Percentiles rank a stretch among this genome's conserved stretches.
Conservation (phyloP, 768 basidiomycete species). For the Termitomyces eurrhizus region DNA sequence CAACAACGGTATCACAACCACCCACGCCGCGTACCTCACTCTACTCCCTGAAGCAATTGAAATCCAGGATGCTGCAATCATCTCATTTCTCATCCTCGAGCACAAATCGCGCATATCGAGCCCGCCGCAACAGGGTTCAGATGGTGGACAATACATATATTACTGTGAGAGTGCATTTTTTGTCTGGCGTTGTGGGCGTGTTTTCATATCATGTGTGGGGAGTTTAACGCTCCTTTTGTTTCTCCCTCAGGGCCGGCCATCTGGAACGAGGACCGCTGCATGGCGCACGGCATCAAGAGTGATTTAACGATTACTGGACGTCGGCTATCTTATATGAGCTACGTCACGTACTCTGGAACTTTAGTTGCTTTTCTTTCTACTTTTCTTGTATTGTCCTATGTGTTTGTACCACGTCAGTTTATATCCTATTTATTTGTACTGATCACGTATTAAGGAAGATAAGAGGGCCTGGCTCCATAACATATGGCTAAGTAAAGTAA, state of each 20-base stretch:
- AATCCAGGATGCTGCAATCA: conserved; percentile 21
- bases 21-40: conserved; percentile 18
- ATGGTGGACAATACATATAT: conserved; percentile 10
- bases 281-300: not conserved
- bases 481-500: not conserved
- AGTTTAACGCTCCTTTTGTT: conserved; percentile 5
- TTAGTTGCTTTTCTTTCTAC: not conserved
- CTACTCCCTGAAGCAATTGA: conserved; percentile 19
- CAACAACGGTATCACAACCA: conserved; percentile 9
- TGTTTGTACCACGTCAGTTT: not conserved
- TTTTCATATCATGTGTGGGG: conserved; percentile 6
- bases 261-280: not conserved
- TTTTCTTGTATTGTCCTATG: not conserved
- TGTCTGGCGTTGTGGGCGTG: not conserved
- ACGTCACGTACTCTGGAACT: not conserved
- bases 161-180: conserved; percentile 14
- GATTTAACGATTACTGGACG: not conserved
- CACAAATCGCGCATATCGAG: conserved; percentile 18
- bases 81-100: conserved; percentile 23
- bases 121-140: conserved; percentile 4
- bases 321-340: conserved; percentile 1
- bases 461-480: no score
- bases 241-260: not conserved
- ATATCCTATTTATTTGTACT: not conserved
- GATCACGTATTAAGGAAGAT: not conserved